phyloP scores from a whole-genome alignment of 1,284 basidiomycete species.

The Cryptococcus amylolentus region DNA sequence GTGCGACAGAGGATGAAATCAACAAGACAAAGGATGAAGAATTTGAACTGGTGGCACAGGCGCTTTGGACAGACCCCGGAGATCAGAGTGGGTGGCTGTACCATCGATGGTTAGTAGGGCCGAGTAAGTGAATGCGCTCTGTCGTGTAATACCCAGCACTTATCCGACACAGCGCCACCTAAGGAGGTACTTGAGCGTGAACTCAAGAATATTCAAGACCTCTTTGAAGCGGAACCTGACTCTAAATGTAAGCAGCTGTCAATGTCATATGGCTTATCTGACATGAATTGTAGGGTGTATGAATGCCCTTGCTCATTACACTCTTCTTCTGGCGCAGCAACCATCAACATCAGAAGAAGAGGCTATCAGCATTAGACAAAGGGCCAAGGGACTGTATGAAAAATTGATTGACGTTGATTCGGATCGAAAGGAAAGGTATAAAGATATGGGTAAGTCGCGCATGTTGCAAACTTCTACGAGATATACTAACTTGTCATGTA shows the following conservation, averaged over 20 bases:
- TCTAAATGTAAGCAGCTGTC: slow-evolving; percentile 71
- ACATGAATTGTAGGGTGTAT: slow-evolving; percentile 68
- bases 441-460: slow-evolving; percentile 33
- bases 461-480: too few relatives aligned
- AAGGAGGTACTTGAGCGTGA: slow-evolving; percentile 66
- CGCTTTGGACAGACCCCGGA: slow-evolving; percentile 92
- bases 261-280: not conserved
- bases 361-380: slow-evolving; percentile 11
- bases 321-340: slow-evolving; percentile 25
- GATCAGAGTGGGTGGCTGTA: slow-evolving; percentile 99
- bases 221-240: slow-evolving; percentile 86
- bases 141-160: not conserved
- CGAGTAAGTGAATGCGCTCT: slow-evolving; percentile 53
- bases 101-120: slow-evolving; percentile 88
- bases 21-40: slow-evolving; percentile 66
- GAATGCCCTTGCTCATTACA: slow-evolving; percentile 83
- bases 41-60: slow-evolving; percentile 86
- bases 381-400: slow-evolving; percentile 33
- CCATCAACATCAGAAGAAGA: slow-evolving; percentile 12
- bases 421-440: slow-evolving; percentile 45
- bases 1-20: slow-evolving; percentile 49
- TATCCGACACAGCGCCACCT: slow-evolving; percentile 55
- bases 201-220: slow-evolving; percentile 72
- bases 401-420: slow-evolving; percentile 41
- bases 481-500: too few relatives aligned